Conservation (phyloP, 1,139 yeast genomes). For the Entelexis paramagnoliae region DNA sequence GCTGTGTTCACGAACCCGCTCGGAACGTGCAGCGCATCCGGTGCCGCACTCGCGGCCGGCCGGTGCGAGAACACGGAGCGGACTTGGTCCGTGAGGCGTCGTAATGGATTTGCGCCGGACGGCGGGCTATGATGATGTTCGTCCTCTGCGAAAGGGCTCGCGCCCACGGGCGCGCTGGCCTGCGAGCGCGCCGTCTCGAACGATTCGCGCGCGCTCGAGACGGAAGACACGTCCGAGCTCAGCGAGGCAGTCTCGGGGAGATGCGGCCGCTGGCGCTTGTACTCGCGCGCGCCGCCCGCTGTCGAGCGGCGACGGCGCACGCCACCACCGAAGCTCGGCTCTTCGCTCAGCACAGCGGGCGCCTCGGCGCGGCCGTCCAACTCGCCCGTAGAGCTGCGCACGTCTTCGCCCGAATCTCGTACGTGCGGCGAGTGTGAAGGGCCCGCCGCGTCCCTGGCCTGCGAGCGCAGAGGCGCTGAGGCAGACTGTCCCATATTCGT, state of each 20-base stretch:
- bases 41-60: too few species aligned
- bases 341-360: not conserved
- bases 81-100: not conserved
- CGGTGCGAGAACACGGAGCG: not conserved
- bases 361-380: not conserved
- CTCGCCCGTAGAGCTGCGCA: not conserved
- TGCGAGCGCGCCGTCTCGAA: constrained; percentile 1
- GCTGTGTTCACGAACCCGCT: not conserved
- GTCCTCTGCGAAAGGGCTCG: too few species aligned
- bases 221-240: not conserved
- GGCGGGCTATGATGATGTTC: not conserved
- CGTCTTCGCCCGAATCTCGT: not conserved
- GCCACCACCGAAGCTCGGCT: not conserved
- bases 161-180: not conserved
- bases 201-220: not conserved
- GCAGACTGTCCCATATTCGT: constrained; percentile 12
- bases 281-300: constrained; percentile 1
- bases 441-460: not conserved
- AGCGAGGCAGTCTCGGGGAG: not conserved
- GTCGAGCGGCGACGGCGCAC: constrained; percentile 12
- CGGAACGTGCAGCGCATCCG: not conserved
- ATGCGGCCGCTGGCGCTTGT: constrained; percentile 10
- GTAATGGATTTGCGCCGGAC: not conserved
- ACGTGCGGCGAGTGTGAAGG: not conserved
- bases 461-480: not conserved